Evolutionary conservation across 306 rosid species (phyloP).

Genomic region (Gastrolobium bilobum): DNA sequence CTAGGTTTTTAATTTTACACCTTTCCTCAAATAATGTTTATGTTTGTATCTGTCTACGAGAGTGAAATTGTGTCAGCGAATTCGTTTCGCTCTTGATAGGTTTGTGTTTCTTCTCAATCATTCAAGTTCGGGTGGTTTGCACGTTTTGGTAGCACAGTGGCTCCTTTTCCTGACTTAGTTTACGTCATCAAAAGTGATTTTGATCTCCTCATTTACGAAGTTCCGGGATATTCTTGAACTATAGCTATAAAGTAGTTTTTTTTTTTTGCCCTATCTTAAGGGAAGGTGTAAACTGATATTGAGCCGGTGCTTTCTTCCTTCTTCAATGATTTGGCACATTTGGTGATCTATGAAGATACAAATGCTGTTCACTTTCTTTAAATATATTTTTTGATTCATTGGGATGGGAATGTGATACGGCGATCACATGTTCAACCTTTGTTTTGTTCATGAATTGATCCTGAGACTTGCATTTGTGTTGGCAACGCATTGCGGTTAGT

Average conservation of each 20-base stretch:
- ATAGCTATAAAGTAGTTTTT: background rate
- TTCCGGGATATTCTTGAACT: background rate
- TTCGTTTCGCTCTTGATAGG: constrained; percentile 5
- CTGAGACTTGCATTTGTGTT: too few relatives aligned
- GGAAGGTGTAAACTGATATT: background rate
- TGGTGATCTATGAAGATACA: background rate
- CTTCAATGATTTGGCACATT: constrained; percentile 8
- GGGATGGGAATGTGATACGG: constrained; percentile 6
- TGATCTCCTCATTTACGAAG: background rate
- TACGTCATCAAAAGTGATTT: background rate
- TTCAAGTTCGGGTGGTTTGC: constrained; percentile 2
- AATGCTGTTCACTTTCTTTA: constrained; percentile 29
- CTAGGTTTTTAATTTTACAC: constrained; percentile 45
- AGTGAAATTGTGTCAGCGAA: constrained; percentile 15
- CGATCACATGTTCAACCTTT: too few relatives aligned
- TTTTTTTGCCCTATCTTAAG: background rate
- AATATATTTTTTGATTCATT: background rate
- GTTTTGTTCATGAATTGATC: too few relatives aligned
- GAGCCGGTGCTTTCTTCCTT: background rate
- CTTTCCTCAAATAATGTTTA: background rate
- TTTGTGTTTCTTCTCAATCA: background rate
- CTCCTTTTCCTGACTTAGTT: constrained; percentile 1
- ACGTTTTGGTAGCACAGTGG: background rate
- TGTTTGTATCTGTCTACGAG: background rate
- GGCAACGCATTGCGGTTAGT: too few relatives aligned